phyloP scores from a whole-genome alignment of 441 rosid species.

The Corymbia calophylla region DNA sequence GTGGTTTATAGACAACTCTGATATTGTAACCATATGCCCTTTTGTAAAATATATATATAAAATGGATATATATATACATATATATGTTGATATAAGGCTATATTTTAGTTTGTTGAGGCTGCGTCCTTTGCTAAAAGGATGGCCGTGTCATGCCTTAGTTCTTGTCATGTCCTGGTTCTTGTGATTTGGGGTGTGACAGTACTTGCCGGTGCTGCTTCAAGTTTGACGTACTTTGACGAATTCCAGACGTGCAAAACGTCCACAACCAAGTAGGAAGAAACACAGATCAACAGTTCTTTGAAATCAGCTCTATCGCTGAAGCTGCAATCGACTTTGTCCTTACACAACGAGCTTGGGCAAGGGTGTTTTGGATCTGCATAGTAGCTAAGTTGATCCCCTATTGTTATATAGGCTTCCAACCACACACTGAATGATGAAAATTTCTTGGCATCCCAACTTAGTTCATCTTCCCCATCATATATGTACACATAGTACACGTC shows the following conservation, averaged over 20 bases:
- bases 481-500: not conserved
- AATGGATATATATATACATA: no score
- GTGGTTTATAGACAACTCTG: no score
- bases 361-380: not conserved
- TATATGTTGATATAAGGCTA: no score
- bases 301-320: not conserved
- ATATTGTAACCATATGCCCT: no score
- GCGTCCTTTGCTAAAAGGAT: no score
- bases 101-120: no score
- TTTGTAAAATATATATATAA: no score
- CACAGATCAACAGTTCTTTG: not conserved
- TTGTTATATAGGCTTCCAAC: not conserved
- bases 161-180: no score
- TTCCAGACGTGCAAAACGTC: no score
- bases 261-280: no score
- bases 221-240: not conserved
- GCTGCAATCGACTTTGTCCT: not conserved
- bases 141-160: no score
- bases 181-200: no score
- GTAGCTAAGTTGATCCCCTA: not conserved
- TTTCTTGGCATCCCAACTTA: not conserved
- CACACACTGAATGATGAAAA: not conserved
- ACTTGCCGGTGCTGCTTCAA: not conserved
- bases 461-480: not conserved
- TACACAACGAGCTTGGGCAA: not conserved